Evolutionary conservation across 2,329 filamentous ascomycete species (phyloP).

Genomic region (Pseudocercospora fuligena): DNA sequence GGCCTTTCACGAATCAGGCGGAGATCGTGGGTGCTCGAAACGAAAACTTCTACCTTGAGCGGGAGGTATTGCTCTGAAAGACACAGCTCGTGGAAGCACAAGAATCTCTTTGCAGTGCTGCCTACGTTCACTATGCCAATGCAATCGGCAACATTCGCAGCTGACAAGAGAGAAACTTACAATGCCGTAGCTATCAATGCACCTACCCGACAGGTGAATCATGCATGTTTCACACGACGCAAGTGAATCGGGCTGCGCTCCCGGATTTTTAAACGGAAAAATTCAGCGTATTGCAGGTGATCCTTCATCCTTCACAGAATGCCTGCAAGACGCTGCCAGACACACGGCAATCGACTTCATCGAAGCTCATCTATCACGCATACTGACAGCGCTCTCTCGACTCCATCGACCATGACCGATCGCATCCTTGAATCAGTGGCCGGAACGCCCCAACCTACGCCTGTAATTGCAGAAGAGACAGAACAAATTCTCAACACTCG

Average conservation of each 20-base stretch:
- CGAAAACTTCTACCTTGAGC: no score
- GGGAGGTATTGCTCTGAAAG: no score
- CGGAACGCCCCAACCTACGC: background rate
- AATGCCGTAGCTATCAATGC: background rate
- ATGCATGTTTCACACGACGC: conserved; percentile 1
- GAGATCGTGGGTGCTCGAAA: no score
- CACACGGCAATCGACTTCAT: background rate
- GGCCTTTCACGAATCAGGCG: no score
- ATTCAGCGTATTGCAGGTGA: background rate
- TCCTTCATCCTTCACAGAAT: background rate
- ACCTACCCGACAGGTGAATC: background rate
- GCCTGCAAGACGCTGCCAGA: background rate
- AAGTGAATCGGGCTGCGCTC: background rate
- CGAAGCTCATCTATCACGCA: conserved; percentile 5
- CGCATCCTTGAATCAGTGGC: conserved; percentile 1
- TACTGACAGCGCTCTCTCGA: background rate
- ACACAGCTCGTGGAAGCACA: no score
- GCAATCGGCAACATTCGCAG: background rate
- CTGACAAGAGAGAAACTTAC: background rate
- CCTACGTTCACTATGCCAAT: background rate
- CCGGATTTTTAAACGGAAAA: background rate
- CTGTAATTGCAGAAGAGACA: background rate
- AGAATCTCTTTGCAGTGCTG: background rate
- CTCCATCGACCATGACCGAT: background rate
- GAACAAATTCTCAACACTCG: background rate